Conservation (phyloP, 129 eudicot genomes). For the Flaveria robusta region DNA sequence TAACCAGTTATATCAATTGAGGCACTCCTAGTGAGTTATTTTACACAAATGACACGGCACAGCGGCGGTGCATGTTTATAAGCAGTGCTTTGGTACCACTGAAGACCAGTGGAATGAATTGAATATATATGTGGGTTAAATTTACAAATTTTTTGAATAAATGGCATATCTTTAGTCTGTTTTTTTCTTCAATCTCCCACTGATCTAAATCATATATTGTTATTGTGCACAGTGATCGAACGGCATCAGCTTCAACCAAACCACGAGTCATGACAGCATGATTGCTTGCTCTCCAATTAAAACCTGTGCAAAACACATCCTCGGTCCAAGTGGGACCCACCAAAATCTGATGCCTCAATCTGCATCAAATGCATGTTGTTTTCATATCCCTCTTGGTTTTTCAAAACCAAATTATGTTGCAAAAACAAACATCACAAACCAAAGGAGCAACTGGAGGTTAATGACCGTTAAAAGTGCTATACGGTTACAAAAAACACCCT, state of each 20-base stretch:
- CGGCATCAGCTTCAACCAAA: background rate
- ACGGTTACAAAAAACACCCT: slow-evolving; percentile 40
- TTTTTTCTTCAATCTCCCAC: background rate
- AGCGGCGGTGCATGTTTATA: background rate
- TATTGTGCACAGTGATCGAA: slow-evolving; percentile 24
- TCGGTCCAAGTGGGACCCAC: slow-evolving; percentile 33
- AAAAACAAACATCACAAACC: slow-evolving; percentile 35
- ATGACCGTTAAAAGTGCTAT: slow-evolving; percentile 41
- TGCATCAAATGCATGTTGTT: slow-evolving; percentile 42
- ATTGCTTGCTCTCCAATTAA: slow-evolving; percentile 44
- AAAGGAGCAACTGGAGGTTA: slow-evolving; percentile 36
- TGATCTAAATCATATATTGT: slow-evolving; percentile 6
- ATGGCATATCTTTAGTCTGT: slow-evolving; percentile 1
- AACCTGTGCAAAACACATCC: slow-evolving; percentile 35
- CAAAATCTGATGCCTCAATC: slow-evolving; percentile 40
- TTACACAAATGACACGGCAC: background rate
- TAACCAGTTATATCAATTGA: background rate
- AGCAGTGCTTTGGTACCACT: background rate
- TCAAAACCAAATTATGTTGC: slow-evolving; percentile 38
- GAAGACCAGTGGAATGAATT: background rate
- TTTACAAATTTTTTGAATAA: background rate
- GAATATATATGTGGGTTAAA: background rate
- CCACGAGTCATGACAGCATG: slow-evolving; percentile 46
- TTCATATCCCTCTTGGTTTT: slow-evolving; percentile 36
- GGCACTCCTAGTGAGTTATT: background rate